Evolutionary conservation across 139 green algal species (phyloP).

Genomic region (Coelastrella sp.): DNA sequence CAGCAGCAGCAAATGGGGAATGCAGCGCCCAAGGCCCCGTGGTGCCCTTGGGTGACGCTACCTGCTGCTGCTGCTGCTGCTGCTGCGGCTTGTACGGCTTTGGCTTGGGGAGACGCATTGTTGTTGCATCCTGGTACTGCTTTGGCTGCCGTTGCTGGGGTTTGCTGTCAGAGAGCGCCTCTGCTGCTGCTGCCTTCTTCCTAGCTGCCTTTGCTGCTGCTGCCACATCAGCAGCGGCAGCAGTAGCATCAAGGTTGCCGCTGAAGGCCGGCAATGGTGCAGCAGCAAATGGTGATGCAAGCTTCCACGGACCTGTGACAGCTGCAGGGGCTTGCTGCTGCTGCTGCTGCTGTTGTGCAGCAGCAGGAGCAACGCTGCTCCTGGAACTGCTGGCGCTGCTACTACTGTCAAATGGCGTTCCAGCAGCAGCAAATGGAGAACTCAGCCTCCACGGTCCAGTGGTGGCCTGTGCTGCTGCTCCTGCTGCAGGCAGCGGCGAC

Average conservation of each 20-base stretch:
- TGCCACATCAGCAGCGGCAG: neutral
- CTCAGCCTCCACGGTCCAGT: neutral
- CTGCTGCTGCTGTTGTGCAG: neutral
- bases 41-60: neutral
- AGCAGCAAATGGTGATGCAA: constrained; percentile 19
- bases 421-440: constrained; percentile 1
- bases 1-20: constrained; percentile 15
- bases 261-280: neutral
- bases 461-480: neutral
- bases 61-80: constrained; percentile 11
- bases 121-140: neutral
- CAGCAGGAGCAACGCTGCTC: neutral
- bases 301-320: neutral
- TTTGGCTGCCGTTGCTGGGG: constrained; percentile 6
- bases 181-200: neutral
- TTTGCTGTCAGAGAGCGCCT: neutral
- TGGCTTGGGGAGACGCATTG: neutral
- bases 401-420: neutral
- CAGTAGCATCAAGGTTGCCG: neutral
- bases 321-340: constrained; percentile 18
- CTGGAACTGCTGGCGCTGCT: neutral
- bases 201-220: neutral
- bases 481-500: neutral
- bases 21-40: neutral
- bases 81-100: neutral